Base-by-base conservation (phyloP, 805 yeast species). In the Candida pini region DNA sequence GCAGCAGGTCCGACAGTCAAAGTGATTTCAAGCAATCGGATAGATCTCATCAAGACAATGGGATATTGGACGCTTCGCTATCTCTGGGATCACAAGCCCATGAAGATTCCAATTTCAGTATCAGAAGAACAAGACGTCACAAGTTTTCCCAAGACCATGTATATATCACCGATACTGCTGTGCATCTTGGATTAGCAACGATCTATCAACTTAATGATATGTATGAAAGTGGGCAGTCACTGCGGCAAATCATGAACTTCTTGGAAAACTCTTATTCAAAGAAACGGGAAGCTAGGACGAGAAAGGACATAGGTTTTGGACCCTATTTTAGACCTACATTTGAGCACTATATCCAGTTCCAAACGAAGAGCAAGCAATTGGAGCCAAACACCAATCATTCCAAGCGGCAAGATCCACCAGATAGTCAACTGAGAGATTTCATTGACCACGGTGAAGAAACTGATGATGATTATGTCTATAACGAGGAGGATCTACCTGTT, bases 131-230 rank as follows among this genome's bases (percentile, higher is more conserved):
- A 3, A 38, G 63, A 30, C 44, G 48, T 2, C 56, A 52, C 27
- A 56, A 49, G 26, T 58, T 56, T 30, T 49, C 60, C 2, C 63
- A 58, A 35, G 54, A 54, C 24, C 62, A 62, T 38, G 60, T 61
- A 2, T 62, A 59, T 37, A 49, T 60, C 9, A 55, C 61, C 3
- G 65, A 62, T 34, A 45, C 53, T 3, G 62, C 62, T 3, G 54
- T 48, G 9, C 51, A 53, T 36, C 39, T 60, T 2, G 64, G 65
- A 4, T 38, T 62, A 3, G 37, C 60, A 8, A 47, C 63, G 1
- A 41, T 44, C 9, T 44, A 48, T 20, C 40, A 43, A 7, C 38
- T 62, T 23, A 58, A 54, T 28, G 51, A 49, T 9, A 36, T 57
- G 41, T 55, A 44, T 22, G 57, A 56, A 7, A 40, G 46, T 25